Evolutionary conservation across 2,329 filamentous ascomycete species (phyloP).

Genomic region (Rutstroemia sp.): DNA sequence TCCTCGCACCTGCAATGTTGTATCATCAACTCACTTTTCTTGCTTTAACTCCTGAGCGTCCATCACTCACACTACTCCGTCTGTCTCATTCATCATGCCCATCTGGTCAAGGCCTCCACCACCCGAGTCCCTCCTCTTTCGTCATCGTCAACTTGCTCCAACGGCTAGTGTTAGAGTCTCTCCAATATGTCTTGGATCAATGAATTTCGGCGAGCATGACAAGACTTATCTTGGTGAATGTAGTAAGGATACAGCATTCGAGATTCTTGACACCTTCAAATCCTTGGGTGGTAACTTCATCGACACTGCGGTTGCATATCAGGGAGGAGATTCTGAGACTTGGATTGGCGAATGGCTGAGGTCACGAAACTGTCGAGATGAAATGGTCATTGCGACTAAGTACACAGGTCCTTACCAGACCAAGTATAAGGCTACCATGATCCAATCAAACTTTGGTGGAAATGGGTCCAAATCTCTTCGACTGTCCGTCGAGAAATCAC

Average conservation of each 20-base stretch:
- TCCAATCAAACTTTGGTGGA: conserved; percentile 42
- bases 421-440: conserved; percentile 25
- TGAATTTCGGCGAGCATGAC: conserved; percentile 52
- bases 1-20: too few species aligned
- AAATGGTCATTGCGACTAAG: conserved; percentile 64
- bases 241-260: conserved; percentile 48
- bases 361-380: conserved; percentile 52
- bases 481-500: conserved; percentile 45
- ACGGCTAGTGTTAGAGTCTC: conserved; percentile 60
- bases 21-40: too few species aligned
- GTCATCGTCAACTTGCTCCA: conserved; percentile 42
- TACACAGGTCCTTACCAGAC: conserved; percentile 28
- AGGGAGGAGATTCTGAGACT: conserved; percentile 48
- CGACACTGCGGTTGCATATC: conserved; percentile 63
- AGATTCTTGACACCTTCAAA: conserved; percentile 48
- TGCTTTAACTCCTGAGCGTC: too few species aligned
- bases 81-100: neutral
- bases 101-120: neutral
- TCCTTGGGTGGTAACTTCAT: conserved; percentile 59
- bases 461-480: conserved; percentile 56
- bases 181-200: conserved; percentile 56
- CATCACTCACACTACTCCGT: neutral
- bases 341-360: conserved; percentile 69
- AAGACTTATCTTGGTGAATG: conserved; percentile 31
- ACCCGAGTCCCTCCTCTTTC: neutral